phyloP scores from a whole-genome alignment of 352 stramenopile genomes.

The Saprolegnia diclina region DNA sequence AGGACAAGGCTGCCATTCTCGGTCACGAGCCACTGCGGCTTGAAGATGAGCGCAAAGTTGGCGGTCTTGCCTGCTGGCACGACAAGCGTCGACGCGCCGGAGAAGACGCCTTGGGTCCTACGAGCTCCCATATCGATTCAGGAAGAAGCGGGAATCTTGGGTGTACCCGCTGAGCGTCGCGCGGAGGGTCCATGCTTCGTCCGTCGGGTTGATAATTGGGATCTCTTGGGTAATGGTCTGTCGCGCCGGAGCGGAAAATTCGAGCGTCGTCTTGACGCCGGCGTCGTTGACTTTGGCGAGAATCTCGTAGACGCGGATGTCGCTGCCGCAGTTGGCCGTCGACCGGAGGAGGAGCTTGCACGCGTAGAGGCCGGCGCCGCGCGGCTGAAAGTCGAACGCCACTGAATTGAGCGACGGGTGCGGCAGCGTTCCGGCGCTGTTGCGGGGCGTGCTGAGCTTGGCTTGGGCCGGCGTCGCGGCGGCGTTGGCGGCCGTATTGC shows the following conservation, averaged over 20 bases:
- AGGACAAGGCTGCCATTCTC: conserved; percentile 72
- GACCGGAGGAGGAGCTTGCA: conserved; percentile 65
- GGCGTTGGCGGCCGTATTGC: background rate
- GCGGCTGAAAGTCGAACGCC: conserved; percentile 68
- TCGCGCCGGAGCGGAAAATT: conserved; percentile 82
- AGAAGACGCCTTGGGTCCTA: conserved; percentile 43
- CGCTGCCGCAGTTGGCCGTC: conserved; percentile 54
- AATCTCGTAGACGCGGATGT: conserved; percentile 81
- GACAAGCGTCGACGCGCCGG: conserved; percentile 50
- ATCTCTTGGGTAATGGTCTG: conserved; percentile 89
- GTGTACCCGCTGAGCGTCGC: conserved; percentile 45
- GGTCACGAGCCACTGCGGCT: conserved; percentile 64
- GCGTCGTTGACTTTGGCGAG: conserved; percentile 81
- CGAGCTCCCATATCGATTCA: background rate
- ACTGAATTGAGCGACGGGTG: conserved; percentile 38
- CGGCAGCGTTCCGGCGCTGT: conserved; percentile 31
- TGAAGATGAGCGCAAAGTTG: conserved; percentile 79
- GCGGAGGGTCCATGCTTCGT: conserved; percentile 76
- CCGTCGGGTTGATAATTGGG: conserved; percentile 83
- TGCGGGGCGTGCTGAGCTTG: conserved; percentile 42
- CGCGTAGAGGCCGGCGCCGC: conserved; percentile 57
- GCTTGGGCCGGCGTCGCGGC: conserved; percentile 37
- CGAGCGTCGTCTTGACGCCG: conserved; percentile 76
- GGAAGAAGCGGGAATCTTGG: background rate
- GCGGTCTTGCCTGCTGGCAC: conserved; percentile 66